These are phyloP conservation scores for Rusavskia elegans DNA, from an alignment of 495 filamentous ascomycete species.

Conservation along the genomic window DNA sequence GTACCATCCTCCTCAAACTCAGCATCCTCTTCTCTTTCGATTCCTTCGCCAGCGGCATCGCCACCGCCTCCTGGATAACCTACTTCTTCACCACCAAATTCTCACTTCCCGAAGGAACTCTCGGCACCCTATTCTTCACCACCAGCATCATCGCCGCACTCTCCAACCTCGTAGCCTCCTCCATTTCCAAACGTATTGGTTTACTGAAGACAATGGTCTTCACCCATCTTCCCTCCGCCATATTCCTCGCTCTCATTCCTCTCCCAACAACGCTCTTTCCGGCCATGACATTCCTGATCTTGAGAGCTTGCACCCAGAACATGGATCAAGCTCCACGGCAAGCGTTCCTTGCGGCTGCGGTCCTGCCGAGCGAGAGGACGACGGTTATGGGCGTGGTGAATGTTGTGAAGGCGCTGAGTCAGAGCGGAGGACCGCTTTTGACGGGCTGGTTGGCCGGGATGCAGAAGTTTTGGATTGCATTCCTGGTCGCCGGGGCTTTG, in stretches of 20 bases:
- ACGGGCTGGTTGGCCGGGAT: constrained; percentile 53
- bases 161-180: constrained; percentile 57
- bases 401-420: constrained; percentile 45
- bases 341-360: constrained; percentile 60
- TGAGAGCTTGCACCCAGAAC: constrained; percentile 53
- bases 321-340: constrained; percentile 76
- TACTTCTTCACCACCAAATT: constrained; percentile 73
- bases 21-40: constrained; percentile 68
- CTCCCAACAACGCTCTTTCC: constrained; percentile 37
- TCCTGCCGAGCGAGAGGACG: constrained; percentile 59
- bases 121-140: constrained; percentile 54
- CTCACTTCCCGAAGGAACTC: constrained; percentile 44
- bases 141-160: constrained; percentile 49
- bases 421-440: constrained; percentile 47
- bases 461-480: constrained; percentile 51
- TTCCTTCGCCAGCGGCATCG: constrained; percentile 64
- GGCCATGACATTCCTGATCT: constrained; percentile 44
- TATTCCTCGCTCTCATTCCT: constrained; percentile 56
- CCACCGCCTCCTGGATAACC: constrained; percentile 44
- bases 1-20: constrained; percentile 47
- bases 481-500: constrained; percentile 52
- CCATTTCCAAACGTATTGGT: constrained; percentile 61
- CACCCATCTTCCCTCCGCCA: constrained; percentile 62
- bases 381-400: constrained; percentile 61
- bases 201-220: constrained; percentile 81